A percentile compares a stretch with the other conserved stretches of the same genome.
phyloP scores from a whole-genome alignment of 495 filamentous ascomycete genomes.

The Podospora pseudopauciseta region DNA sequence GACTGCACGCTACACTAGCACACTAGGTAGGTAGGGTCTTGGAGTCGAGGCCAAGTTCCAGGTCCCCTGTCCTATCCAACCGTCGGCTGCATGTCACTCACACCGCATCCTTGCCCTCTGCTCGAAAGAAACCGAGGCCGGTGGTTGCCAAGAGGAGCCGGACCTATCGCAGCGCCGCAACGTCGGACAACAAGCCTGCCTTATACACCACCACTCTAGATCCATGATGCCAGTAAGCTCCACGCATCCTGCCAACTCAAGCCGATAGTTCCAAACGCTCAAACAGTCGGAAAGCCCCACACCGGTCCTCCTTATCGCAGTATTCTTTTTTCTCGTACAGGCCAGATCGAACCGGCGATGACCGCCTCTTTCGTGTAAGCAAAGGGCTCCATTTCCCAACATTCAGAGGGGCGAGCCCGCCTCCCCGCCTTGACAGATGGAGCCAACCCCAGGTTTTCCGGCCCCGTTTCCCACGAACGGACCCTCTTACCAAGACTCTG shows the following conservation, averaged over 20 bases:
- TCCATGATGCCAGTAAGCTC: background rate
- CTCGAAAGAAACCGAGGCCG: constrained; percentile 6
- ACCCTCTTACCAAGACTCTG: background rate
- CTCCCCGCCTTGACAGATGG: background rate
- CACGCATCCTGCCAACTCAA: background rate
- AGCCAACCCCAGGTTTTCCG: background rate
- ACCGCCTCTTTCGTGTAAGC: background rate
- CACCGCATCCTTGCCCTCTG: background rate
- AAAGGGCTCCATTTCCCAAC: too few species aligned
- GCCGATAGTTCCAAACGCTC: background rate
- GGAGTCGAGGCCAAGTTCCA: background rate
- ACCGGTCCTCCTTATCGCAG: background rate
- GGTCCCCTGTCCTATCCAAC: background rate
- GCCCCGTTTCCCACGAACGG: background rate
- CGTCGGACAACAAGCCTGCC: background rate
- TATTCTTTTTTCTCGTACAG: background rate
- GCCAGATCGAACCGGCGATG: background rate
- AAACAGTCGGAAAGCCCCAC: background rate
- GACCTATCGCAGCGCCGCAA: background rate
- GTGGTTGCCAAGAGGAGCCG: constrained; percentile 5
- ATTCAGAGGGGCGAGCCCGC: too few species aligned
- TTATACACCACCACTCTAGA: background rate
- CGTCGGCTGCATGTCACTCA: background rate
- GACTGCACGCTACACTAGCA: background rate
- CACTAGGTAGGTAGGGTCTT: background rate